These are phyloP conservation scores for Melampsora americana DNA, from an alignment of 1,284 basidiomycete genomes.

Conservation along the genomic window DNA sequence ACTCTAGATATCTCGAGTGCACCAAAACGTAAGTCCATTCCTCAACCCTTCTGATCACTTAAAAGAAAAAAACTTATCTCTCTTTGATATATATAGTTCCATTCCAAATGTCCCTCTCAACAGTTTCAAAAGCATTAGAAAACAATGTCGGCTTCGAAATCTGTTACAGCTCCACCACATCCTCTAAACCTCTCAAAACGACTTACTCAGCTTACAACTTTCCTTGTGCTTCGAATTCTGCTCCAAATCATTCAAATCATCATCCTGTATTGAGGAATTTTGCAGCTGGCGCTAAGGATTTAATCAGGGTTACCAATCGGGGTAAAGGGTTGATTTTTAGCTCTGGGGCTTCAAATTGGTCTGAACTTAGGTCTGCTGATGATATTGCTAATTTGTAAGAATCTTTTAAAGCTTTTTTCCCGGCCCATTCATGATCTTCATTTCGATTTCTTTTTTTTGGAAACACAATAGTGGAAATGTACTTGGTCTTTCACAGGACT, in stretches of 20 bases:
- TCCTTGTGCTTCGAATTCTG: neutral
- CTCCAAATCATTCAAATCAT: too few relatives aligned
- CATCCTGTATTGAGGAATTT: neutral
- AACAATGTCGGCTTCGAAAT: slow-evolving; percentile 13
- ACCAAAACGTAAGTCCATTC: slow-evolving; percentile 12
- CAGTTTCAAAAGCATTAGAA: slow-evolving; percentile 21
- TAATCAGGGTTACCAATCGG: slow-evolving; percentile 32
- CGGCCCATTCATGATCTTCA: neutral
- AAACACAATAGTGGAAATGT: slow-evolving; percentile 12
- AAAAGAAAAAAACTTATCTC: too few relatives aligned
- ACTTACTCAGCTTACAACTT: neutral
- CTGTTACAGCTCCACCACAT: slow-evolving; percentile 10
- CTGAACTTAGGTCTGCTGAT: slow-evolving; percentile 5
- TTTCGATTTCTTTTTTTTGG: neutral
- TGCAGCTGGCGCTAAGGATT: slow-evolving; percentile 2
- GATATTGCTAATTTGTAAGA: slow-evolving; percentile 23
- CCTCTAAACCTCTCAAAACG: neutral
- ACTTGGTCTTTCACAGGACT: slow-evolving; percentile 22
- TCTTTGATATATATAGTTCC: too few relatives aligned
- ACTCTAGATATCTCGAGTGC: slow-evolving; percentile 9
- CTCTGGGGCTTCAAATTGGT: slow-evolving; percentile 9
- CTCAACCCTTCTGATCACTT: neutral
- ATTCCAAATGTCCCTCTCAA: slow-evolving; percentile 27
- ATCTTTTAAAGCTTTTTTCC: neutral
- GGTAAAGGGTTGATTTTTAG: slow-evolving; percentile 21